Percentiles rank a stretch among this genome's conserved stretches.
Evolutionary conservation across 2,329 filamentous ascomycete genomes (phyloP).

Genomic region (Fusarium goolgardi): DNA sequence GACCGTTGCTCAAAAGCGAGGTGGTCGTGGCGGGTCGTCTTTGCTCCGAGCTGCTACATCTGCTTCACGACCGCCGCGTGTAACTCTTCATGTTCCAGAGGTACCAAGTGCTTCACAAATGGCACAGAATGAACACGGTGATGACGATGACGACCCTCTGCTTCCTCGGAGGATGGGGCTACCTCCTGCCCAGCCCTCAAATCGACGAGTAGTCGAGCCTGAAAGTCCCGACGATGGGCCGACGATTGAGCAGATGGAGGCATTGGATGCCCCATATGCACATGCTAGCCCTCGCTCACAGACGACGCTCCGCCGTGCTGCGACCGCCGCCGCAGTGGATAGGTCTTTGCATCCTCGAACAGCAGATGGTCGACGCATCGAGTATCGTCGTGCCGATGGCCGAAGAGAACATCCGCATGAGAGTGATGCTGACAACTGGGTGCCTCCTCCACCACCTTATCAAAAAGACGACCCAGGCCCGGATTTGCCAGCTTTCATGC

Average conservation of each 20-base stretch:
- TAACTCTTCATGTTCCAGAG: conserved; percentile 49
- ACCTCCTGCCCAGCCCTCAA: conserved; percentile 25
- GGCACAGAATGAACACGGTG: conserved; percentile 49
- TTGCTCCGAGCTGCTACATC: conserved; percentile 64
- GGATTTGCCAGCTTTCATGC: conserved; percentile 67
- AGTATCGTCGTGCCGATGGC: conserved; percentile 76
- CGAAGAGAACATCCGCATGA: conserved; percentile 82
- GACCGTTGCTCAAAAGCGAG: conserved; percentile 74
- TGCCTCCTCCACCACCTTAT: conserved; percentile 85
- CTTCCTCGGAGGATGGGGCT: conserved; percentile 61
- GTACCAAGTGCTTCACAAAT: conserved; percentile 47
- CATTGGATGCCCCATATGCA: conserved; percentile 77
- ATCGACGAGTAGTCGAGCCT: conserved; percentile 31
- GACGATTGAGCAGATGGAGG: conserved; percentile 68
- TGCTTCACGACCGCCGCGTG: conserved; percentile 46
- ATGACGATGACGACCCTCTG: conserved; percentile 62
- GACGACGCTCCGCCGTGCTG: conserved; percentile 76
- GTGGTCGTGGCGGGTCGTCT: conserved; percentile 54
- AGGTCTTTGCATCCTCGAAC: conserved; percentile 72
- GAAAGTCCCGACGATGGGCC: conserved; percentile 54
- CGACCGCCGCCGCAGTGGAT: conserved; percentile 80
- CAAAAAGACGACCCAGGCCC: conserved; percentile 69
- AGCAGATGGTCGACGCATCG: conserved; percentile 63
- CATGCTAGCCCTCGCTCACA: conserved; percentile 78
- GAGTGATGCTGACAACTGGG: conserved; percentile 90